phyloP scores from a whole-genome alignment of 2,329 filamentous ascomycete genomes.

The Scedosporium dehoogii region DNA sequence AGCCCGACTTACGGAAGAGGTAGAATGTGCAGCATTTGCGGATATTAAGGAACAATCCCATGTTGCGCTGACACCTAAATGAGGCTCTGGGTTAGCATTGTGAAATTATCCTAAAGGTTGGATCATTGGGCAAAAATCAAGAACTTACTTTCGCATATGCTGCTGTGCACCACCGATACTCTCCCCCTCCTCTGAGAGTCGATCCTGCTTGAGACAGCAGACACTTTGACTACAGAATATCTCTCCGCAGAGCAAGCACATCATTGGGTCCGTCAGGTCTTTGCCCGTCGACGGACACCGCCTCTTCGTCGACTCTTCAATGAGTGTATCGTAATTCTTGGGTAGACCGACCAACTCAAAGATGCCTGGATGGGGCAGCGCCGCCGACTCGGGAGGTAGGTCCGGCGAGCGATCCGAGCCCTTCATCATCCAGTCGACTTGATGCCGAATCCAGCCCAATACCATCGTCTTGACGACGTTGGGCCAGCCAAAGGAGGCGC shows the following conservation, averaged over 20 bases:
- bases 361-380: constrained; percentile 73
- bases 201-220: constrained; percentile 67
- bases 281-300: constrained; percentile 85
- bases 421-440: constrained; percentile 26
- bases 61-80: constrained; percentile 70
- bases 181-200: constrained; percentile 27
- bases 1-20: constrained; percentile 70
- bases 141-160: constrained; percentile 71
- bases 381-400: constrained; percentile 27
- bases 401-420: background rate
- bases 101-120: background rate
- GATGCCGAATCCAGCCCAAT: constrained; percentile 65
- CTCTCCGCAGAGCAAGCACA: constrained; percentile 93
- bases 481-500: constrained; percentile 17
- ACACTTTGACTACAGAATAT: constrained; percentile 92
- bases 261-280: constrained; percentile 78
- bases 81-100: constrained; percentile 7
- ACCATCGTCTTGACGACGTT: constrained; percentile 28
- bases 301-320: constrained; percentile 78
- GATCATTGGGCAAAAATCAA: background rate
- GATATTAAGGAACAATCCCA: constrained; percentile 94
- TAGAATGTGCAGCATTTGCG: constrained; percentile 91
- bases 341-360: constrained; percentile 90
- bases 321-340: constrained; percentile 82
- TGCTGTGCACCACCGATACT: constrained; percentile 78